Conservation (phyloP, 2,329 filamentous ascomycete species). For the Pezicula rhizophila region DNA sequence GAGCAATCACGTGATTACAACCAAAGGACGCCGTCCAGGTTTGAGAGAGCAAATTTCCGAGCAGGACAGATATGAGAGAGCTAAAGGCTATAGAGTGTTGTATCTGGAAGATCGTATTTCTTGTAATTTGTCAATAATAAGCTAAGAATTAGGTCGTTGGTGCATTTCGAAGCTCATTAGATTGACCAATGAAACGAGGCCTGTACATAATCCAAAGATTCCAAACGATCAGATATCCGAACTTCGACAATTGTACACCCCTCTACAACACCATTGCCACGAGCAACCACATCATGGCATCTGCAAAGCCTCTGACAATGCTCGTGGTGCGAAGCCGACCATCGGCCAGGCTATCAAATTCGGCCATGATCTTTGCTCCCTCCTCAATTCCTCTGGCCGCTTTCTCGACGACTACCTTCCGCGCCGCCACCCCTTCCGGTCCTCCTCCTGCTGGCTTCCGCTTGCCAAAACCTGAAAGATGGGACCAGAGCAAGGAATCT, state of each 20-base stretch:
- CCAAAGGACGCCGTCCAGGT: no score
- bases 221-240: constrained; percentile 5
- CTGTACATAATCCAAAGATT: no score
- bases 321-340: constrained; percentile 29
- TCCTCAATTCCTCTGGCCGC: constrained; percentile 13
- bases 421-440: constrained; percentile 62
- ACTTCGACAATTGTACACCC: constrained; percentile 7
- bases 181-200: background rate
- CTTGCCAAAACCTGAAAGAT: constrained; percentile 64
- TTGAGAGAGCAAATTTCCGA: no score
- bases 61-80: no score
- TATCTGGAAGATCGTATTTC: no score
- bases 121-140: no score
- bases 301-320: constrained; percentile 29
- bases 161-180: background rate
- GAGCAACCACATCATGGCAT: constrained; percentile 28
- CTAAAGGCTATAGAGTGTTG: no score
- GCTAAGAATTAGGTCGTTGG: background rate
- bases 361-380: constrained; percentile 19
- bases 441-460: constrained; percentile 79
- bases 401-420: constrained; percentile 24
- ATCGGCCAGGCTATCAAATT: constrained; percentile 19
- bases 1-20: background rate
- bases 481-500: constrained; percentile 74
- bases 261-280: constrained; percentile 22